Base-by-base conservation (phyloP, 2,329 filamentous ascomycete species). In the Pestalotiopsis sp. region DNA sequence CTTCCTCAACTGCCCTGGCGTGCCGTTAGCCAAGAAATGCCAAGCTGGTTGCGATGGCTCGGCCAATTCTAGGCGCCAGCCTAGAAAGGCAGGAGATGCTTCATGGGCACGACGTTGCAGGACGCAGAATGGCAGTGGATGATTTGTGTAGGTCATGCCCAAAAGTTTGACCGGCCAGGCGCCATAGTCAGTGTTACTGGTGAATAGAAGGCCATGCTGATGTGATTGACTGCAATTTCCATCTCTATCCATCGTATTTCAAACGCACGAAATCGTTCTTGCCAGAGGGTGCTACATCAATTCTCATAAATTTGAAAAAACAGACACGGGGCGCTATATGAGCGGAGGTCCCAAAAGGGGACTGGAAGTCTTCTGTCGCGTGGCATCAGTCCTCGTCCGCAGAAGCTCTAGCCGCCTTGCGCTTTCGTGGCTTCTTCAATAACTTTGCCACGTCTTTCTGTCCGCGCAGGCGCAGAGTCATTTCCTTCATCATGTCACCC, bases 401-500 rank as follows among this genome's bases (percentile, higher is more conserved):
- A 14, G 20, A 23, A 2, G 12, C 63, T 23, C 36, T 9, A 25
- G 68, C 31, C 14, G 70, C 67, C 68, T 75, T 79, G 38, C 75
- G 74, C 57, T 72, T 78, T 49, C 79, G 76, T 68, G 79, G 82
- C 73, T 81, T 82, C 77, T 89, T 93, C 73, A 94, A 84, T 31
- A 97, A 74, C 72, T 89, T 89, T 55, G 90, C 87, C 1, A 95
- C 82, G 72, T 94, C 91, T 68, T 92, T 91, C 67, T 86, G 80
- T 0, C 92, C 94, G 27, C 93, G 87, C 45, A 88, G 83, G 39
- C 95, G 87, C 63, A 97, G 81, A 64, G 87, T 96, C 73, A 97
- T 80, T 77, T 97, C 95, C 76, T 90, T 95, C 82, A 97, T 92
- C 81, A 98, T 88, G 62, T 92, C 88, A 0, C 85, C 84, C 95